Percentiles rank a stretch among this genome's conserved stretches.
Conservation (phyloP, 169 alveolate species). For the Plasmodium sp. region DNA sequence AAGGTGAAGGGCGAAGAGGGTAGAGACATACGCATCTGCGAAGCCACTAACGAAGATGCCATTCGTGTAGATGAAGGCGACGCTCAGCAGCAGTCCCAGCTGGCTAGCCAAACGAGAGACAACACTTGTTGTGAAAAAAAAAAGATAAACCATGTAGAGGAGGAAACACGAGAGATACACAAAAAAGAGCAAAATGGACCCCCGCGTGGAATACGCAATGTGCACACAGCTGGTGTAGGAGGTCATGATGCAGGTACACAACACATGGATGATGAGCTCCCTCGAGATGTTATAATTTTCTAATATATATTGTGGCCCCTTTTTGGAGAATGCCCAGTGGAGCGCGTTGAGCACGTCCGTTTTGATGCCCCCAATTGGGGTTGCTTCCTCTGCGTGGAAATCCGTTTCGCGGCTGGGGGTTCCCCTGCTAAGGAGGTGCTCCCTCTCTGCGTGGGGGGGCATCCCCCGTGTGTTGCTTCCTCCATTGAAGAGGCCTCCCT, state of each 20-base stretch:
- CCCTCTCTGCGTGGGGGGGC: neutral
- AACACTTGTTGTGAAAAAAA: conserved; percentile 3
- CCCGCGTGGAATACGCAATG: neutral
- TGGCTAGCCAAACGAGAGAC: conserved; percentile 11
- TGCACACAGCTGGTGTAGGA: neutral
- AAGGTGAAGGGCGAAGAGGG: conserved; percentile 1
- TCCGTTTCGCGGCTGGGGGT: neutral
- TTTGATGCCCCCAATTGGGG: neutral
- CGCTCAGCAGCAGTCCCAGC: neutral
- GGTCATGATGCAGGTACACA: neutral
- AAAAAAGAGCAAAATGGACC: neutral
- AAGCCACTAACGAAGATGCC: conserved; percentile 21
- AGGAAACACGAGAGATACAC: neutral
- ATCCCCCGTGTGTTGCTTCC: neutral
- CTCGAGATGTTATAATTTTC: conserved; percentile 8
- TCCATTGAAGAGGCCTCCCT: too few species aligned
- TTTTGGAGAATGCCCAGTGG: conserved; percentile 13
- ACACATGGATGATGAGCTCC: conserved; percentile 6
- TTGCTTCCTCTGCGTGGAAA: neutral
- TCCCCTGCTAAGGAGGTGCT: neutral
- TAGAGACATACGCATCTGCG: neutral
- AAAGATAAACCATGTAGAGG: neutral
- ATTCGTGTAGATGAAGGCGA: conserved; percentile 16
- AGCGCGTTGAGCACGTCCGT: conserved; percentile 18
- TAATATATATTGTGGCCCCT: conserved; percentile 20